Evolutionary conservation across 1,284 basidiomycete genomes (phyloP).

Genomic region (Austroboletus novae-zelandiae): DNA sequence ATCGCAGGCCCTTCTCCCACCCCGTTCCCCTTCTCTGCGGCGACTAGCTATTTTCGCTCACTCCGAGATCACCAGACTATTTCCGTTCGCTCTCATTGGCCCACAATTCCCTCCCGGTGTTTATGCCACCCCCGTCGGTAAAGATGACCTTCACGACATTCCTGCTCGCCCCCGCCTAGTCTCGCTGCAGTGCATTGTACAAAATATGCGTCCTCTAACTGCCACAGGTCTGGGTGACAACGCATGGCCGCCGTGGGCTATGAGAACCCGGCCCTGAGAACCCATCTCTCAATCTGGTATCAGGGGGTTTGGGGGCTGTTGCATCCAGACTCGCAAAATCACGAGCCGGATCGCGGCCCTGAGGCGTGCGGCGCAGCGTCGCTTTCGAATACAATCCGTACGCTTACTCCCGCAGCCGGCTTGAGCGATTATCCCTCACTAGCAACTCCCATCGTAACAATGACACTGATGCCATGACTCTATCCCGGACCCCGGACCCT

Average conservation of each 20-base stretch:
- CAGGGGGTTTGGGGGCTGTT: background rate
- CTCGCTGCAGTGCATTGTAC: background rate
- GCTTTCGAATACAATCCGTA: background rate
- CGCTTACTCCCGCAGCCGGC: background rate
- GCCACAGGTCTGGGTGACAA: background rate
- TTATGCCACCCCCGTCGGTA: background rate
- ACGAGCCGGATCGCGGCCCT: constrained; percentile 10
- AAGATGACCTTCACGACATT: background rate
- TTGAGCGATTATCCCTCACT: background rate
- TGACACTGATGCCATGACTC: background rate
- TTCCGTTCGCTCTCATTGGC: constrained; percentile 11
- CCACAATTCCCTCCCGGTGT: constrained; percentile 2
- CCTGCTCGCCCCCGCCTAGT: background rate
- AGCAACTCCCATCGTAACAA: constrained; percentile 19
- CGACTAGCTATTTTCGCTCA: constrained; percentile 13
- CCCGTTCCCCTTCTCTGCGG: constrained; percentile 9
- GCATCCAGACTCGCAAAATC: constrained; percentile 13
- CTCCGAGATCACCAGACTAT: constrained; percentile 17
- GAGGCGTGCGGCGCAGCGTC: background rate
- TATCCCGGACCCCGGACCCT: too few species aligned
- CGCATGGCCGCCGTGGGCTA: constrained; percentile 8
- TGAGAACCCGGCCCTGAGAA: constrained; percentile 10
- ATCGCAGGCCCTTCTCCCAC: constrained; percentile 4
- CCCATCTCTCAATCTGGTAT: background rate
- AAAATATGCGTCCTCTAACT: too few species aligned